Evolutionary conservation across 257 asterid genomes (phyloP).

Genomic region (Lycium ferocissimum): DNA sequence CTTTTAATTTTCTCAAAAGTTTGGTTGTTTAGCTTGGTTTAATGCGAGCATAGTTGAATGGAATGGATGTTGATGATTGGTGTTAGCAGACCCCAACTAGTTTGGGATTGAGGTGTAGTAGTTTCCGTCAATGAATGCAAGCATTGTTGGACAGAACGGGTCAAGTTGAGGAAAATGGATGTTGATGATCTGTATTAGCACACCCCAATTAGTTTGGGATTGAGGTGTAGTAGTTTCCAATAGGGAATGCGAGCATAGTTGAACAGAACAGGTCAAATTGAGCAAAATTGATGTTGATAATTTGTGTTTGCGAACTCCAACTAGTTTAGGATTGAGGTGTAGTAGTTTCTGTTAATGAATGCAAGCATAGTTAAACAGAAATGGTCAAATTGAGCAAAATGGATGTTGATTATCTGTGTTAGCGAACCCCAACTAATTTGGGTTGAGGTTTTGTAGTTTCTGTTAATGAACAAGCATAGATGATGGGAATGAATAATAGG

Average conservation of each 20-base stretch:
- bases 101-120: conserved; percentile 1
- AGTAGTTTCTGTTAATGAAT: neutral
- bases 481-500: neutral
- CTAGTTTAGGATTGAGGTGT: conserved; percentile 7
- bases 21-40: conserved; percentile 11
- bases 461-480: neutral
- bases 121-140: neutral
- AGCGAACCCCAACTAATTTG: neutral
- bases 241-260: neutral
- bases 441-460: neutral
- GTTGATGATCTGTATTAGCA: neutral
- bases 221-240: neutral
- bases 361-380: neutral
- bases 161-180: neutral
- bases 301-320: neutral
- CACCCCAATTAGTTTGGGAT: neutral
- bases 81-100: neutral
- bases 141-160: neutral
- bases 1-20: neutral
- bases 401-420: neutral
- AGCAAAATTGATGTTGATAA: neutral
- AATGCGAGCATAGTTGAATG: neutral
- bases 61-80: neutral
- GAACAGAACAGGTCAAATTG: neutral
- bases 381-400: neutral